These are phyloP conservation scores for Xylariaceae sp. DNA, from an alignment of 2,329 filamentous ascomycete genomes.

Conservation along the genomic window DNA sequence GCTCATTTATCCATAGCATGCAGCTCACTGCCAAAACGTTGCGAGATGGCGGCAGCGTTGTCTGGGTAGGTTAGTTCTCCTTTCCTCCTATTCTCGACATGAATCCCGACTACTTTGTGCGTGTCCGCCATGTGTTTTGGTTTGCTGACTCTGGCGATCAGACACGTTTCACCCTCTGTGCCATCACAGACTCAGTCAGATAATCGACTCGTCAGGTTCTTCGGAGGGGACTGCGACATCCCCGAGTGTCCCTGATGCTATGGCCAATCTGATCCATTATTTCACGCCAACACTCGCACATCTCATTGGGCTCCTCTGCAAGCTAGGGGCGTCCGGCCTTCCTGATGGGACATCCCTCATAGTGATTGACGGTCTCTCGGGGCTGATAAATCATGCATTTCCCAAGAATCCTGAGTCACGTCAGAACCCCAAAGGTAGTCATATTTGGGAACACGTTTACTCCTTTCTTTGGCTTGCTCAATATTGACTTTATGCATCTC, in stretches of 20 bases:
- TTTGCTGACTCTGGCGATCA: constrained; percentile 21
- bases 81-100: background rate
- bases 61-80: constrained; percentile 67
- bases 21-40: constrained; percentile 65
- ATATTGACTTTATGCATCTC: constrained; percentile 10
- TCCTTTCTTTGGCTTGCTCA: background rate
- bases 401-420: constrained; percentile 52
- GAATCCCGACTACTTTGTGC: constrained; percentile 2
- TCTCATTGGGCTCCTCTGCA: constrained; percentile 68
- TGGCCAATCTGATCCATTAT: constrained; percentile 45
- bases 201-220: constrained; percentile 21
- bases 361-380: constrained; percentile 73
- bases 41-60: constrained; percentile 55
- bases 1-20: constrained; percentile 50
- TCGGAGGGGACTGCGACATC: constrained; percentile 11
- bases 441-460: constrained; percentile 10
- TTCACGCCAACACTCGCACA: constrained; percentile 61
- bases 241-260: constrained; percentile 8
- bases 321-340: constrained; percentile 61
- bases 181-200: constrained; percentile 35
- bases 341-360: constrained; percentile 62
- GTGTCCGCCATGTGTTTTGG: constrained; percentile 1
- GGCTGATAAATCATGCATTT: constrained; percentile 71
- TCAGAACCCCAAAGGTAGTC: constrained; percentile 37
- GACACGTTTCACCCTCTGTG: constrained; percentile 46